These are phyloP conservation scores for Agrocybe chaxingu DNA, from an alignment of 768 basidiomycete genomes.

Conservation along the genomic window DNA sequence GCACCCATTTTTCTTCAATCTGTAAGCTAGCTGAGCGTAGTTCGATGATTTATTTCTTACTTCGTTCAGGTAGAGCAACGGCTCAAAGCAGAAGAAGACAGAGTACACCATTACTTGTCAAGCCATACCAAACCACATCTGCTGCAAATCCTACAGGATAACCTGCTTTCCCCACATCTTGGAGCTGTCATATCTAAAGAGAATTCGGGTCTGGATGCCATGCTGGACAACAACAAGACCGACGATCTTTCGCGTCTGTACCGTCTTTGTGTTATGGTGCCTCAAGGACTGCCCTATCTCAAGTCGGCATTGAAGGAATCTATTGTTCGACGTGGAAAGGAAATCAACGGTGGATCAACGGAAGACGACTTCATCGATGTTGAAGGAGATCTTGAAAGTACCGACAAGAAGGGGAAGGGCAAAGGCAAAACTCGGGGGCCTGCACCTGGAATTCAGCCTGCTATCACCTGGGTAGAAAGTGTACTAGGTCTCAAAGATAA, in stretches of 20 bases:
- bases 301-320: slow-evolving; percentile 69
- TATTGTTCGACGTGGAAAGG: slow-evolving; percentile 68
- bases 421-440: slow-evolving; percentile 43
- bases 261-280: slow-evolving; percentile 66
- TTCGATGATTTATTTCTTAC: slow-evolving; percentile 12
- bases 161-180: slow-evolving; percentile 78
- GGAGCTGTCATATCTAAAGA: slow-evolving; percentile 71
- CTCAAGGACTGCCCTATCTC: slow-evolving; percentile 61
- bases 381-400: slow-evolving; percentile 15
- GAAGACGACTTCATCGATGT: slow-evolving; percentile 35
- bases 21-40: slow-evolving; percentile 42
- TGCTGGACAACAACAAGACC: slow-evolving; percentile 80
- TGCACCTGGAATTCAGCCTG: slow-evolving; percentile 48
- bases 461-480: slow-evolving; percentile 91
- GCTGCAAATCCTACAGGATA: slow-evolving; percentile 69
- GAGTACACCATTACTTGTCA: slow-evolving; percentile 84
- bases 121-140: slow-evolving; percentile 68
- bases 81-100: slow-evolving; percentile 77
- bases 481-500: slow-evolving; percentile 90
- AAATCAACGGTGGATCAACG: slow-evolving; percentile 68
- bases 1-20: slow-evolving; percentile 77
- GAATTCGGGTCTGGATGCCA: slow-evolving; percentile 79
- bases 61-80: slow-evolving; percentile 68
- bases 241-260: slow-evolving; percentile 80
- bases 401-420: slow-evolving; percentile 37